Percentiles rank a stretch among this genome's conserved stretches.
phyloP scores from a whole-genome alignment of 1,284 basidiomycete genomes.

The Pyrrhoderma lamaoense region DNA sequence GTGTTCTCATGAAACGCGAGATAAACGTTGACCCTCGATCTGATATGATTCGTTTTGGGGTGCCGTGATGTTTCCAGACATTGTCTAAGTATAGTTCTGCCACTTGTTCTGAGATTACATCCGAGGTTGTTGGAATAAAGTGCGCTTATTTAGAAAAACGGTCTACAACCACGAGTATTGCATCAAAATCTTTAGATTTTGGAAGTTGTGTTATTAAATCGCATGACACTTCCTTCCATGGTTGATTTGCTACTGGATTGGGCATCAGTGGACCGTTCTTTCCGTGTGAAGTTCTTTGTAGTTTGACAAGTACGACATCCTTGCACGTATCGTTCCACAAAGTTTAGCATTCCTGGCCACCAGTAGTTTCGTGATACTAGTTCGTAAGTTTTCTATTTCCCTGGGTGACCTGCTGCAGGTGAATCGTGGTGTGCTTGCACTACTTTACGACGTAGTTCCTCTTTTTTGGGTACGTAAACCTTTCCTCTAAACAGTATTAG shows the following conservation, averaged over 20 bases:
- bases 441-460: constrained; percentile 8
- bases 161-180: constrained; percentile 33
- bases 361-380: constrained; percentile 16
- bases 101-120: no score
- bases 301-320: constrained; percentile 20
- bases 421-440: no score
- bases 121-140: no score
- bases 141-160: constrained; percentile 28
- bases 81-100: constrained; percentile 4
- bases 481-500: constrained; percentile 1
- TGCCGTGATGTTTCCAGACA: constrained; percentile 14
- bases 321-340: constrained; percentile 19
- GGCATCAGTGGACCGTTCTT: constrained; percentile 19
- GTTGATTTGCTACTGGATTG: no score
- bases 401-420: constrained; percentile 26
- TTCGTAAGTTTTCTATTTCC: constrained; percentile 26
- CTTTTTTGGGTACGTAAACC: constrained; percentile 10
- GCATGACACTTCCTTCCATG: constrained; percentile 18
- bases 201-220: constrained; percentile 26
- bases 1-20: constrained; percentile 22
- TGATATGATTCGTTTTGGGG: constrained; percentile 29
- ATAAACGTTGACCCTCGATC: constrained; percentile 33
- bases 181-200: constrained; percentile 27
- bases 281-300: constrained; percentile 16
- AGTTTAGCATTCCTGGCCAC: no score